Evolutionary conservation across 2,329 filamentous ascomycete genomes (phyloP).

Genomic region (Rosellinia necatrix): DNA sequence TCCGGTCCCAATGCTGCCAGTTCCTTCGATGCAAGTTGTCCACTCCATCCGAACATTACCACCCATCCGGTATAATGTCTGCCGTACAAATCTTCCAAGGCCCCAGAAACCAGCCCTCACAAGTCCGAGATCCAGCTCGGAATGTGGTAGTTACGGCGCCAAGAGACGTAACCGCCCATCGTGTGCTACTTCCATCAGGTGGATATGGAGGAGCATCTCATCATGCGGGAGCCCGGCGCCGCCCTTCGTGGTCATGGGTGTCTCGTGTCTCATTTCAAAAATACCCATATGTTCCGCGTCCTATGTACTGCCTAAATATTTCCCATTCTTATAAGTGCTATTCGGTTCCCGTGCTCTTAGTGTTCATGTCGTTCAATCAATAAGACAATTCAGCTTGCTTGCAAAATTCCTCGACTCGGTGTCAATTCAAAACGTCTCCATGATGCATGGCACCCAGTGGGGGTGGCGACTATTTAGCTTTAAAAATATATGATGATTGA

Average conservation of each 20-base stretch:
- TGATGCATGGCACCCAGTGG: not conserved
- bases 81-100: conserved; percentile 2
- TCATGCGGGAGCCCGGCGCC: conserved; percentile 1
- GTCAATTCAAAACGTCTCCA: not conserved
- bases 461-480: not conserved
- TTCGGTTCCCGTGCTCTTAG: not conserved
- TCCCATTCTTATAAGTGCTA: conserved; percentile 2
- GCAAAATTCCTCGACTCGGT: too few species aligned
- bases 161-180: not conserved
- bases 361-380: not conserved
- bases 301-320: not conserved
- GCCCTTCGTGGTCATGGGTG: conserved; percentile 6
- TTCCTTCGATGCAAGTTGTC: conserved; percentile 26
- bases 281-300: conserved; percentile 1
- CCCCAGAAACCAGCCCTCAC: not conserved
- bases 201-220: not conserved
- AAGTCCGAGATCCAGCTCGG: conserved; percentile 2
- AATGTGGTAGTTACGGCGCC: not conserved
- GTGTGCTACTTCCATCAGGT: not conserved
- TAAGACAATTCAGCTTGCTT: too few species aligned
- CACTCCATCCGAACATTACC: conserved; percentile 8
- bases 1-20: conserved; percentile 26
- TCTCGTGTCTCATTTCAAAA: conserved; percentile 20
- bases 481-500: not conserved
- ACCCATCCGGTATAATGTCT: conserved; percentile 7